These are phyloP conservation scores for Dendrobium catenatum DNA, from an alignment of 106 monocot genomes.

Conservation along the genomic window DNA sequence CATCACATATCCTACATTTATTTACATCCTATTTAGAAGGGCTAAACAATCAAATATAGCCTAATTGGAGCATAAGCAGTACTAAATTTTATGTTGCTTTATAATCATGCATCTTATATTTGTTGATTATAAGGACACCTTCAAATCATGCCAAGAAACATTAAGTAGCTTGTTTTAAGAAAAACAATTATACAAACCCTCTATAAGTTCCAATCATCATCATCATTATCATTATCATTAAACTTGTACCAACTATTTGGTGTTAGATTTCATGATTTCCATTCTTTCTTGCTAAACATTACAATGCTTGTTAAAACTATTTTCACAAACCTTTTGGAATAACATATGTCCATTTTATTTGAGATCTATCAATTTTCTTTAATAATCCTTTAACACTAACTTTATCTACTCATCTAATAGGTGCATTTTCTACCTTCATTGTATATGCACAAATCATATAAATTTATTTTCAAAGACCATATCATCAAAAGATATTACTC, in stretches of 20 bases:
- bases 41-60: not conserved
- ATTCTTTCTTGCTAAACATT: not conserved
- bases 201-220: not conserved
- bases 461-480: not conserved
- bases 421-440: not conserved
- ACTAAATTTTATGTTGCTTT: not conserved
- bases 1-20: not conserved
- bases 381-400: not conserved
- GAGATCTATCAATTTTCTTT: not conserved
- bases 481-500: not conserved
- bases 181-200: not conserved
- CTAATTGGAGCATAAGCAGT: not conserved
- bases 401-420: not conserved
- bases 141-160: not conserved
- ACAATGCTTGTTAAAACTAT: not conserved
- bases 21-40: not conserved
- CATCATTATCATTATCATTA: not conserved
- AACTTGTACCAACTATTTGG: not conserved
- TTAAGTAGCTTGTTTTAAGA: not conserved
- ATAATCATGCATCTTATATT: constrained; percentile 1
- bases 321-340: not conserved
- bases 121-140: not conserved
- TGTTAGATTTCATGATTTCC: not conserved
- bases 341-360: not conserved
- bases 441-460: not conserved